Base-by-base conservation (phyloP, 305 asterid species). In the Fraxinus greggii region DNA sequence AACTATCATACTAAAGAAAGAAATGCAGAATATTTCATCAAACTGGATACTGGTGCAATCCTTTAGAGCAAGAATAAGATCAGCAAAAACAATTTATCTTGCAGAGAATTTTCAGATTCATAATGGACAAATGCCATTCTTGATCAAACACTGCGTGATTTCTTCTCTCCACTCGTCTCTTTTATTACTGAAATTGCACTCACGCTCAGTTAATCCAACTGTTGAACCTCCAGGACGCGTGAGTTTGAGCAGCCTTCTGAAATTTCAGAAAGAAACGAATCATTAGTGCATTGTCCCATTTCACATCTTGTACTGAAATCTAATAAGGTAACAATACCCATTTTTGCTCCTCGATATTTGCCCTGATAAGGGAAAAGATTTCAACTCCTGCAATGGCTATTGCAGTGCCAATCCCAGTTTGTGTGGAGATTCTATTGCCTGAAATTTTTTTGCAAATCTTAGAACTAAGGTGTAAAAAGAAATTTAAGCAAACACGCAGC, bases 341-440 rank as follows among this genome's bases (percentile, higher is more conserved):
- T 83, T 89, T 91, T 67, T 88, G 70, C 83, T 90, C 93, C 85
- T 90, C 92, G 72, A 90, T 84, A 86, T 88, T 89, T 42, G 93
- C 95, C 86, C 90, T 90, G 72, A 90, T 88, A 61, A 91, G 85
- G 2, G 93, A 91, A 82, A 89, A 91, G 79, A 89, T 88, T 69
- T 92, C 90, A 72, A 91, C 93, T 0, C 95, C 95, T 63, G 91
- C 93, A 80, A 91, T 91, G 32, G 95, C 95, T 86, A 91, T 86
- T 79, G 89, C 92, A 40, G 90, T 90, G 19, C 95, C 95, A 83
- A 90, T 90, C 59, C 92, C 95, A 79, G 95, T 91, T 82, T 91
- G 93, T 51, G 91, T 90, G 3, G 93, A 91, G 83, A 91, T 90
- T 81, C 72, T 89, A 84, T 91, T 91, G 36, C 95, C 94, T 89